A percentile compares a stretch with the other conserved stretches of the same genome.
phyloP scores from a whole-genome alignment of 345 rosid genomes.

The Gossypium longicalyx region DNA sequence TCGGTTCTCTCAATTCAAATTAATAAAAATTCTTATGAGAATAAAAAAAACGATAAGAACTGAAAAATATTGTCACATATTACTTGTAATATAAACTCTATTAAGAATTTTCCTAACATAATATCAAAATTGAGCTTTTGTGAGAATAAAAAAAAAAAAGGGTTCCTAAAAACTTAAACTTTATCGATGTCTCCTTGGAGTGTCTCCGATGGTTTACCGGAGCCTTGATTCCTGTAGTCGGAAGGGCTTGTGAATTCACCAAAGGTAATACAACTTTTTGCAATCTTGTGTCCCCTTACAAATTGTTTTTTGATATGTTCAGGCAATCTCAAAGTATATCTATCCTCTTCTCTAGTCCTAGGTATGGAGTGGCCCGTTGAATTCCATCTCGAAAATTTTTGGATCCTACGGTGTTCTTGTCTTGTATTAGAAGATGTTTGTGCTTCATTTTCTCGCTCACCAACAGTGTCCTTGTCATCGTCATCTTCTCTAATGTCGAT shows the following conservation, averaged over 20 bases:
- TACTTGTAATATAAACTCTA: background rate
- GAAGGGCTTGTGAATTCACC: slow-evolving; percentile 33
- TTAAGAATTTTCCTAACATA: background rate
- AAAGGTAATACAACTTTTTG: slow-evolving; percentile 55
- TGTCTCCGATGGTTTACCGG: slow-evolving; percentile 8
- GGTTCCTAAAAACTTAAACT: slow-evolving; percentile 4
- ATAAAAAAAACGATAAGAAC: background rate
- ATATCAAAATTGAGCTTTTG: background rate
- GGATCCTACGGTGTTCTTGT: background rate
- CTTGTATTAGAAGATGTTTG: background rate
- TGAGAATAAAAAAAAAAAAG: background rate
- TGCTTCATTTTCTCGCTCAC: slow-evolving; percentile 22
- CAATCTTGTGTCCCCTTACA: slow-evolving; percentile 39
- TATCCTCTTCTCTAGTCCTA: slow-evolving; percentile 35
- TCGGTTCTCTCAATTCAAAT: too few relatives aligned
- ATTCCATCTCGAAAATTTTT: slow-evolving; percentile 53
- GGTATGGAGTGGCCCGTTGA: slow-evolving; percentile 76
- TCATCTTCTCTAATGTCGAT: slow-evolving; percentile 35
- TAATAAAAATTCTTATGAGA: too few relatives aligned
- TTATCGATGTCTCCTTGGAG: slow-evolving; percentile 8
- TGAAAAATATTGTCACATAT: background rate
- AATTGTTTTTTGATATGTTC: slow-evolving; percentile 47
- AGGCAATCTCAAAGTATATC: slow-evolving; percentile 50
- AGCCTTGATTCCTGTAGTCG: background rate
- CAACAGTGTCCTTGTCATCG: slow-evolving; percentile 16